Evolutionary conservation across 2,329 filamentous ascomycete species (phyloP).

Genomic region (Rhexocercosporidium sp.): DNA sequence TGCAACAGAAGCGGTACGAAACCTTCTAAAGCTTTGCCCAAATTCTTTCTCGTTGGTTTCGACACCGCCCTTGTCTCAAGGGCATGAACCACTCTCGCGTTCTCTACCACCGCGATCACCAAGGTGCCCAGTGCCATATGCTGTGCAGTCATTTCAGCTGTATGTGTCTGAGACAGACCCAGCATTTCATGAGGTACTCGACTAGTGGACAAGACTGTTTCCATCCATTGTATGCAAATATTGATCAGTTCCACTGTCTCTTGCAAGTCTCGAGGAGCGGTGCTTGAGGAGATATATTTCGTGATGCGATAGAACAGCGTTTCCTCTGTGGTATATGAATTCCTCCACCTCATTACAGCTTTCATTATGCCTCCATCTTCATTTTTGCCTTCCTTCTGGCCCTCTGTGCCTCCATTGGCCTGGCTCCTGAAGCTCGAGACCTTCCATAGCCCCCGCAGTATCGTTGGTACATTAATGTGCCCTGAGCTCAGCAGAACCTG

Average conservation of each 20-base stretch:
- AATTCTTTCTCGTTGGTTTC: conserved; percentile 57
- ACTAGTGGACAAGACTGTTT: conserved; percentile 58
- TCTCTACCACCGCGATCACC: conserved; percentile 66
- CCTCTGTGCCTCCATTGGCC: conserved; percentile 10
- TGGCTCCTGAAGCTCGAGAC: conserved; percentile 48
- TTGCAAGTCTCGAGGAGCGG: conserved; percentile 51
- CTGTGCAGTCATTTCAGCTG: conserved; percentile 63
- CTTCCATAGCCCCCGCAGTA: conserved; percentile 60
- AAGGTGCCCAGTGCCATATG: conserved; percentile 69
- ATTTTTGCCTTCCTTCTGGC: conserved; percentile 28
- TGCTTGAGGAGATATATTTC: conserved; percentile 49
- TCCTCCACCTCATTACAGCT: conserved; percentile 53
- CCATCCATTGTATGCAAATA: conserved; percentile 63
- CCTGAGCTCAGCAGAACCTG: conserved; percentile 57
- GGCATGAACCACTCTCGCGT: conserved; percentile 57
- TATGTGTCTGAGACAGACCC: conserved; percentile 49
- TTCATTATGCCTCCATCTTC: conserved; percentile 18
- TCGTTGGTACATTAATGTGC: conserved; percentile 58
- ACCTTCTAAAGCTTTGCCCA: conserved; percentile 50
- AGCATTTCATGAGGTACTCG: conserved; percentile 52
- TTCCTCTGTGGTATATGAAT: conserved; percentile 55
- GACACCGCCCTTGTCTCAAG: conserved; percentile 55
- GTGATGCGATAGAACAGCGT: conserved; percentile 41
- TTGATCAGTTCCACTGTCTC: conserved; percentile 57
- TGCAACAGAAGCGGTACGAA: conserved; percentile 65